phyloP scores from a whole-genome alignment of 1,284 basidiomycete genomes.

The Hymenochaete sp. region DNA sequence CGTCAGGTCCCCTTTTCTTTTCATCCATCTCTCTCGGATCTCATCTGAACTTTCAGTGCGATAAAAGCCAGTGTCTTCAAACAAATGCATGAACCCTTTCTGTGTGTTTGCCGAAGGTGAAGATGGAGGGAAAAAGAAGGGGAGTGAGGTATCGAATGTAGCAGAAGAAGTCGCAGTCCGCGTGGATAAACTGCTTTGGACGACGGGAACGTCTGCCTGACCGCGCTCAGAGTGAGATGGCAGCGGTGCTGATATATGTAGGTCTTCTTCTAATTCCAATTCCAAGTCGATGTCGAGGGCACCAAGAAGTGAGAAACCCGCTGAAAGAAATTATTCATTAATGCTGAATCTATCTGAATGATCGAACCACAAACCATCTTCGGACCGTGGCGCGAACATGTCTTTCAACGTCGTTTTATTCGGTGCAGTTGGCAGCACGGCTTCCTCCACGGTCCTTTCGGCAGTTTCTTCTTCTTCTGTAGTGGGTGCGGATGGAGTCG shows the following conservation, averaged over 20 bases:
- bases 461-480: conserved; percentile 29
- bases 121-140: conserved; percentile 53
- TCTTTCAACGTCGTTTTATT: conserved; percentile 44
- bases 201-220: too few relatives aligned
- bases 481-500: not conserved
- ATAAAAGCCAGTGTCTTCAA: conserved; percentile 35
- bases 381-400: conserved; percentile 58
- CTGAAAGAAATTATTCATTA: conserved; percentile 21
- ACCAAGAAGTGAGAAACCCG: conserved; percentile 56
- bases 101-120: not conserved
- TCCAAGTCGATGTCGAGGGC: conserved; percentile 59
- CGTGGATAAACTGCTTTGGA: too few relatives aligned
- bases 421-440: conserved; percentile 17
- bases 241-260: conserved; percentile 8
- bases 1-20: conserved; percentile 59
- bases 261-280: conserved; percentile 42
- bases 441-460: conserved; percentile 30
- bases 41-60: conserved; percentile 46
- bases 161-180: conserved; percentile 6
- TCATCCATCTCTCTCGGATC: conserved; percentile 67
- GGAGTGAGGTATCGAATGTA: conserved; percentile 40
- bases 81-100: conserved; percentile 24
- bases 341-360: conserved; percentile 21
- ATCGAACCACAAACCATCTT: conserved; percentile 41
- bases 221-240: not conserved